These are phyloP conservation scores for Monoraphidium neglectum DNA, from an alignment of 139 green algal genomes.

Conservation along the genomic window DNA sequence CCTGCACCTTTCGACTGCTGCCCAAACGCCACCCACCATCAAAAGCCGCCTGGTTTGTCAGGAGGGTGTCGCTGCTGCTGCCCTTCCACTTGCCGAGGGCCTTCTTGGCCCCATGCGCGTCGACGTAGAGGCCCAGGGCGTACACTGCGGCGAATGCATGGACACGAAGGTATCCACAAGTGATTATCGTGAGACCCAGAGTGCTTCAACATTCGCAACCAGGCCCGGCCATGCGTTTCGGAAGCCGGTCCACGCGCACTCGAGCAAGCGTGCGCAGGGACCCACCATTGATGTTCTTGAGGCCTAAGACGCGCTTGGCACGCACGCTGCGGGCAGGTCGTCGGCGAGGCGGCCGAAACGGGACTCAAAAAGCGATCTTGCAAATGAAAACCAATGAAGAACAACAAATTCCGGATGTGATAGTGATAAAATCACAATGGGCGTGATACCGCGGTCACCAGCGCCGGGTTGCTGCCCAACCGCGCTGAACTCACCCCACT, in stretches of 20 bases:
- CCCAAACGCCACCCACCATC: constrained; percentile 43
- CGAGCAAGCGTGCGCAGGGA: too few relatives aligned
- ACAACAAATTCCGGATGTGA: constrained; percentile 3
- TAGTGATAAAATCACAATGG: neutral
- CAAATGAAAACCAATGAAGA: too few relatives aligned
- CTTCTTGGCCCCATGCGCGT: constrained; percentile 46
- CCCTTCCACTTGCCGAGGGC: constrained; percentile 44
- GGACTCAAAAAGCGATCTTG: too few relatives aligned
- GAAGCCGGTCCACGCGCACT: too few relatives aligned
- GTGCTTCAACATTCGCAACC: too few relatives aligned
- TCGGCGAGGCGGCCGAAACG: too few relatives aligned
- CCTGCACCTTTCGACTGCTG: neutral
- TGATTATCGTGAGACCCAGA: neutral
- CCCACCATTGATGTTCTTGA: constrained; percentile 51
- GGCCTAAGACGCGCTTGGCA: constrained; percentile 36
- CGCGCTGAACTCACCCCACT: constrained; percentile 28
- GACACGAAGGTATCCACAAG: too few relatives aligned
- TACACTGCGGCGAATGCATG: constrained; percentile 52
- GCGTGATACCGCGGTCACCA: too few relatives aligned
- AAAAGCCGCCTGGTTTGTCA: constrained; percentile 32
- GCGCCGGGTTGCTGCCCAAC: too few relatives aligned
- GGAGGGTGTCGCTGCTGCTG: constrained; percentile 8
- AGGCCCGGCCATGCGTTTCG: too few relatives aligned
- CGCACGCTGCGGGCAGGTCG: constrained; percentile 26
- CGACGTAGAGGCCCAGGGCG: constrained; percentile 71